Percentiles rank a stretch among this genome's conserved stretches.
These are phyloP conservation scores for Kregervanrija pseudodelftensis DNA, from an alignment of 805 yeast species.

Conservation along the genomic window DNA sequence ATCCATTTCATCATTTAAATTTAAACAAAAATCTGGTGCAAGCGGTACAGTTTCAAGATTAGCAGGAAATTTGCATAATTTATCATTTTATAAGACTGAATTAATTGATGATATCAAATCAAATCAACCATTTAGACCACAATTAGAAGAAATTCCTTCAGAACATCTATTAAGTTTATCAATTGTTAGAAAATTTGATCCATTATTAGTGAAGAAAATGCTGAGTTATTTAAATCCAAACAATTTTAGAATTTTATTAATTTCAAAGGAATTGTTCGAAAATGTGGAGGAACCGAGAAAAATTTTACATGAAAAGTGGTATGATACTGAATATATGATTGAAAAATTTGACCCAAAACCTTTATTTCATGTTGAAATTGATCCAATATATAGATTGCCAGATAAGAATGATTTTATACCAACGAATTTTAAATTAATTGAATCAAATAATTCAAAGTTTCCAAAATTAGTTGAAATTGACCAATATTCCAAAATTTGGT, in stretches of 20 bases:
- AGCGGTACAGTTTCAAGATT: conserved; percentile 58
- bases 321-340: conserved; percentile 72
- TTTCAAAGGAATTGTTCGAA: conserved; percentile 41
- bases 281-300: conserved; percentile 32
- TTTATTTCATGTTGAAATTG: conserved; percentile 34
- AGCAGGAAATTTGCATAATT: conserved; percentile 23
- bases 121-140: conserved; percentile 1
- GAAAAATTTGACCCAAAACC: conserved; percentile 37
- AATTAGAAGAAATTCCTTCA: conserved; percentile 45
- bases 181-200: conserved; percentile 48
- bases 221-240: conserved; percentile 43
- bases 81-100: conserved; percentile 19
- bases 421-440: conserved; percentile 56
- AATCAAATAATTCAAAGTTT: conserved; percentile 34
- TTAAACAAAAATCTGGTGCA: conserved; percentile 69
- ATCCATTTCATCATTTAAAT: conserved; percentile 65
- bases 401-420: conserved; percentile 76
- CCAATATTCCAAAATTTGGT: conserved; percentile 63
- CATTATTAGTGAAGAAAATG: conserved; percentile 43
- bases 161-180: conserved; percentile 54
- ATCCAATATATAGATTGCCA: conserved; percentile 41
- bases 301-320: conserved; percentile 67
- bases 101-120: conserved; percentile 5
- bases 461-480: conserved; percentile 57
- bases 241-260: conserved; percentile 54